Percentiles rank a stretch among this genome's conserved stretches.
Evolutionary conservation across 768 basidiomycete species (phyloP).

Genomic region (Exsudoporus frostii): DNA sequence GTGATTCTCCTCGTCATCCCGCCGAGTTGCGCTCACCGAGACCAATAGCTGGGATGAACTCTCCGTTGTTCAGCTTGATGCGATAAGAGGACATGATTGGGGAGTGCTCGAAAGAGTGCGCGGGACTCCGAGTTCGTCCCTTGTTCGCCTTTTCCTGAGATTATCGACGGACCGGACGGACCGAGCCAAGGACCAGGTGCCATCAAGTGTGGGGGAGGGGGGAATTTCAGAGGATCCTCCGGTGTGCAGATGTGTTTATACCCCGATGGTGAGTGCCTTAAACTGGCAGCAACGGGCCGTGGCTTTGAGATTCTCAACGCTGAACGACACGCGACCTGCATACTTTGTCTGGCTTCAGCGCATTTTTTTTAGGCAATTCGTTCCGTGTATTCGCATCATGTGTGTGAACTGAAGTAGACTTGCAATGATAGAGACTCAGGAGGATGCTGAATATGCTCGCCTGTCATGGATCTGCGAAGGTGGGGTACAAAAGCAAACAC

Average conservation of each 20-base stretch:
- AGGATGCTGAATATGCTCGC: not conserved
- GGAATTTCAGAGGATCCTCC: not conserved
- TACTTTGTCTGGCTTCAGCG: not conserved
- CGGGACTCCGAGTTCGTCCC: not conserved
- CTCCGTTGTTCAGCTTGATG: slow-evolving; percentile 61
- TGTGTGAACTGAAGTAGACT: not conserved
- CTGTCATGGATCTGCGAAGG: not conserved
- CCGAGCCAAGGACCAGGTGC: slow-evolving; percentile 12
- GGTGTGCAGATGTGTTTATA: not conserved
- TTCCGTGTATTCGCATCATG: not conserved
- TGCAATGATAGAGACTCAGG: not conserved
- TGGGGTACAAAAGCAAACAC: not conserved
- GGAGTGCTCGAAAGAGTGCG: not conserved
- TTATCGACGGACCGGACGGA: slow-evolving; percentile 17
- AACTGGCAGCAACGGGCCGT: not conserved
- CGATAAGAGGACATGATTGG: slow-evolving; percentile 38
- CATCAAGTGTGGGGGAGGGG: too few species aligned
- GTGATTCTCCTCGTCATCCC: slow-evolving; percentile 3
- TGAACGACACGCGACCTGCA: not conserved
- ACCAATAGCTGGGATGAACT: slow-evolving; percentile 53
- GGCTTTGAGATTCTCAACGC: not conserved
- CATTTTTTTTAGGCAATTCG: not conserved
- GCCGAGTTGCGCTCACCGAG: slow-evolving; percentile 46
- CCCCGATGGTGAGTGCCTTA: not conserved
- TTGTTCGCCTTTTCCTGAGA: not conserved